Evolutionary conservation across 352 stramenopile genomes (phyloP), one percentile per base, ranked within the genome.

Genomic region (Phytophthora sp.): DNA sequence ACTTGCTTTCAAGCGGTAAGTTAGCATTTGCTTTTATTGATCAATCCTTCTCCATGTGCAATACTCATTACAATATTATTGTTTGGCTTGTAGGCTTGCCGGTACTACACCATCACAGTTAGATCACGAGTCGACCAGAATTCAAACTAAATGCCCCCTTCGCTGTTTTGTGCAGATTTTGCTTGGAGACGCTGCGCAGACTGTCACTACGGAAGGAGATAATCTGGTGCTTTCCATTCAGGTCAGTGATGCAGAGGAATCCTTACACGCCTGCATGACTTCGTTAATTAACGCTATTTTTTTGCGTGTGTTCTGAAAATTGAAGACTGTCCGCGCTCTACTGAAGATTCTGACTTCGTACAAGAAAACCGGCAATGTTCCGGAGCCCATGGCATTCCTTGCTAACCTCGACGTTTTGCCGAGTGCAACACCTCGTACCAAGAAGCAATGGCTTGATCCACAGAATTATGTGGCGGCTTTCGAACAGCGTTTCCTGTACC

Each of bases 191-290:
- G 97, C 97, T 50, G 79, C 98, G 11, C 93, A 98, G 66, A 96
- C 89, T 42, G 96, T 97, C 51, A 99, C 96, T 1, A 95, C 97
- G 4, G 96, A 98, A 73, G 96, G 96, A 45, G 96, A 99, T 62
- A 99, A 98, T 76, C 85, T 97, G 51, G 97, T 99, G 71, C 77
- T 99, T 27, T 95, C 95, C 11, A 84, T 98, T 56, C 96, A 99
- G 63, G 69, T 73, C 35, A 3, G 53, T 73, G 50, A 11, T 42
- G 30, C 3, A 33, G 18, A 12, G 29, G 2, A 26, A 35, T 35
- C 20, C 42, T 33, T 58, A 12, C 2, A 3, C 21, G 41, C 31
- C 12, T 39, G 2, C 21, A 24, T 41, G 27, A 33, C 3, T 7
- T 51, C 30, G 24, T 11, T 9, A 39, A 47, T 31, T 63, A 7